Evolutionary conservation across 495 filamentous ascomycete genomes (phyloP), one percentile per base, ranked within the genome.

Genomic region (Tuber microsphaerosporum): DNA sequence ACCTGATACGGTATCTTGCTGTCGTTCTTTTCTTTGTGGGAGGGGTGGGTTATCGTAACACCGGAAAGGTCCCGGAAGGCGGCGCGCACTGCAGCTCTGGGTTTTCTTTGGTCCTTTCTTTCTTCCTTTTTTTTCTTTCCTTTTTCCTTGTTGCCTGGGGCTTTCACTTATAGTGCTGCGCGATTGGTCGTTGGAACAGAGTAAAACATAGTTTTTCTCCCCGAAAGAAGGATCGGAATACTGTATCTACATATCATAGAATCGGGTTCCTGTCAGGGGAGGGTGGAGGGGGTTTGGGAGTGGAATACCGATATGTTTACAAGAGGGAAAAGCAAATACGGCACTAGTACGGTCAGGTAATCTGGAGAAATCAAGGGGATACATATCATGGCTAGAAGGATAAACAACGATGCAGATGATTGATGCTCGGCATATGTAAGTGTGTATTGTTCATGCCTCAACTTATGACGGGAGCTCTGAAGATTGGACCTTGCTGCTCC

Each of bases 361-460:
- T 65, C 56, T 31, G 56, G 56, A 65, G 56, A 65, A 65, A 31
- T 31, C 56, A 31, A 65, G 26, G n/a, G n/a, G 56, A 65, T 65
- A 26, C 56, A 31, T 65, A 65, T 65, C 56, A 65, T 31, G 56
- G 56, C 56, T 6, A 14, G 56, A 31, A 16, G 56, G 56, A 31
- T 65, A 65, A 65, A 65, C 56, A 65, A n/a, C 31, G 56, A 65
- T 65, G 56, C 56, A 65, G 56, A 65, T 65, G 56, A 26, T 56
- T 56, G 48, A 65, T 65, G 56, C 12, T 65, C 56, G 56, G 56
- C 56, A 65, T 65, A 65, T 65, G 56, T 31, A 65, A 65, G 56
- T 65, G 56, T 65, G 56, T 31, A 65, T 12, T 31, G 26, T 65
- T 65, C 10, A 31, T 31, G 2, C n/a, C 56, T 65, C 56, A 17